Evolutionary conservation across 306 rosid species (phyloP).

Genomic region (Quercus ilex): DNA sequence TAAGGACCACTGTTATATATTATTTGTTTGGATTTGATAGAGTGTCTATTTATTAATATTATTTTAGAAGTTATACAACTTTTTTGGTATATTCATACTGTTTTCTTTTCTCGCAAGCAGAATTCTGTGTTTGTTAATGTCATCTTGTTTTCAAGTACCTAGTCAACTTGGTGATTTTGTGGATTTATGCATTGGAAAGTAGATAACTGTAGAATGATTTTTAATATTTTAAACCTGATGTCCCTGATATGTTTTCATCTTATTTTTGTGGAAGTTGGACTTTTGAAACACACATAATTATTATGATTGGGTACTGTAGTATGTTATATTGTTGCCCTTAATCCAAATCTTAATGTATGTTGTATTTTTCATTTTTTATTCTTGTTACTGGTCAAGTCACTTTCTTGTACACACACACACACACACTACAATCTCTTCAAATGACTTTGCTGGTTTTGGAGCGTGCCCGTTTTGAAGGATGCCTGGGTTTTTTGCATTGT

Average conservation of each 20-base stretch:
- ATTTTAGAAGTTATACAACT: background rate
- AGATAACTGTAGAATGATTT: background rate
- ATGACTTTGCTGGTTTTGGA: constrained; percentile 9
- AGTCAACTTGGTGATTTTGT: background rate
- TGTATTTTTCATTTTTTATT: background rate
- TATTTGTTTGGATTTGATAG: background rate
- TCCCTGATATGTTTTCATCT: background rate
- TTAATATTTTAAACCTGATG: background rate
- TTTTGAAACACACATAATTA: background rate
- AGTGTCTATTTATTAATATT: background rate
- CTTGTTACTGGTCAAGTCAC: background rate
- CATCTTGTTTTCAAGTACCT: background rate
- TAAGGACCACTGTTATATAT: background rate
- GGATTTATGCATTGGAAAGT: background rate
- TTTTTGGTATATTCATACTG: background rate
- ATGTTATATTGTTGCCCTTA: background rate
- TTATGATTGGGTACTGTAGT: background rate
- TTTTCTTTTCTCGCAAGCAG: background rate
- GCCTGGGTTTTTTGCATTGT: constrained; percentile 25
- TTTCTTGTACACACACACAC: background rate
- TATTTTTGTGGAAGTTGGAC: background rate
- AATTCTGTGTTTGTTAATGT: background rate
- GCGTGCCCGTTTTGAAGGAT: constrained; percentile 12
- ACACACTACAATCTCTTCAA: background rate
- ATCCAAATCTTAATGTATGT: background rate